phyloP scores from a whole-genome alignment of 1,139 yeast genomes.

The Magnusiomyces suaveolens region DNA sequence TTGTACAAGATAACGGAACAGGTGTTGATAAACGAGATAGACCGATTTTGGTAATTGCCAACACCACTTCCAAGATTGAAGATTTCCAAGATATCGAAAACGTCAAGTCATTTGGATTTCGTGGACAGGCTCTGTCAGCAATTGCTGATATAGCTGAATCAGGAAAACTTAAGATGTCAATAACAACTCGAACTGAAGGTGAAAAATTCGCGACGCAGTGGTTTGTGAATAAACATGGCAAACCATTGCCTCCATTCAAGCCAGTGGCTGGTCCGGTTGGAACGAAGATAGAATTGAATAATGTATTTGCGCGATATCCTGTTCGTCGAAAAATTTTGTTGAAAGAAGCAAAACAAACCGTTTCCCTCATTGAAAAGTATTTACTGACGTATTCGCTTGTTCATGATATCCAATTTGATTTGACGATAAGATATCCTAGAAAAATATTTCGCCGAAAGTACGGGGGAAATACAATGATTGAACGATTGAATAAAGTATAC shows the following conservation, averaged over 20 bases:
- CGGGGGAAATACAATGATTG: background rate
- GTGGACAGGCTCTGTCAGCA: too few relatives aligned
- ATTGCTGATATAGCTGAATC: too few relatives aligned
- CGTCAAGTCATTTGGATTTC: too few relatives aligned
- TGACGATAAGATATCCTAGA: background rate
- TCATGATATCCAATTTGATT: background rate
- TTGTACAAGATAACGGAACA: background rate
- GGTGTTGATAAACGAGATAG: background rate
- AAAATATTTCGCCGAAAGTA: background rate
- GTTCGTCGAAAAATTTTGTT: background rate
- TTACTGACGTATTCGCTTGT: background rate
- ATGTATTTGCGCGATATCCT: constrained; percentile 1
- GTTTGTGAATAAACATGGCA: background rate
- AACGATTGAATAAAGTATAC: background rate
- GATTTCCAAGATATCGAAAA: too few relatives aligned
- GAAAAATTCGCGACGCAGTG: too few relatives aligned
- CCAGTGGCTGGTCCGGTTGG: background rate
- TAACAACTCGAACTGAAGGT: too few relatives aligned
- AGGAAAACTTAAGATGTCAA: too few relatives aligned
- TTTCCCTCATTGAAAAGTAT: background rate
- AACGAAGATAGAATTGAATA: background rate
- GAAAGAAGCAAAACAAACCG: background rate
- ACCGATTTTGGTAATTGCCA: background rate
- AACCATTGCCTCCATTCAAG: background rate
- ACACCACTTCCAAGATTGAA: too few relatives aligned